Evolutionary conservation across 2,329 filamentous ascomycete species (phyloP).

Genomic region (Pseudophaeomoniella oleicola): DNA sequence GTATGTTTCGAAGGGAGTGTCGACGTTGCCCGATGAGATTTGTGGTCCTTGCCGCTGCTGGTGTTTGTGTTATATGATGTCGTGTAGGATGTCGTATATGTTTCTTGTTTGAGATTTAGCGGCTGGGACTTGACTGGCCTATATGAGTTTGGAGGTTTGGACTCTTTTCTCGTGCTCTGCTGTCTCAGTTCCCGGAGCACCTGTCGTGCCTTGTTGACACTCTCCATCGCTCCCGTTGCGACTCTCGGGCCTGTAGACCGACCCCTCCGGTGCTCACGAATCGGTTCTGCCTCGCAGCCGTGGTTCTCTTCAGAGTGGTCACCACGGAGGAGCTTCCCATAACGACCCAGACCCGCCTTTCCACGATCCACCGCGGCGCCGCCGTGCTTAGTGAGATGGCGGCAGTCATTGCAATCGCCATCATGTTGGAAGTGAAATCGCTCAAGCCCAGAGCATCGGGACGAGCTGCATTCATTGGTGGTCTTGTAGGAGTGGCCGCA

Average conservation of each 20-base stretch:
- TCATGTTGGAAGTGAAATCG: conserved; percentile 8
- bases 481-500: conserved; percentile 11
- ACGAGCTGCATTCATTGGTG: conserved; percentile 7
- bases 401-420: conserved; percentile 10
- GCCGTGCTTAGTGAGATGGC: conserved; percentile 5
- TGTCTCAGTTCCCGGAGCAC: not conserved
- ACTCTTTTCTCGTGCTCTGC: not conserved
- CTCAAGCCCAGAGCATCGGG: conserved; percentile 7
- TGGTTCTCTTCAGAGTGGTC: not conserved
- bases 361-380: conserved; percentile 3
- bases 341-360: not conserved
- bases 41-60: not conserved
- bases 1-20: not conserved
- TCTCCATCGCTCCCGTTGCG: not conserved
- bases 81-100: not conserved
- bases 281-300: not conserved
- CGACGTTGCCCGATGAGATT: not conserved
- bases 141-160: too few relatives aligned
- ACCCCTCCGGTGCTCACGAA: not conserved
- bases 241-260: not conserved
- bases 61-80: not conserved
- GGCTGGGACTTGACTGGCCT: not conserved
- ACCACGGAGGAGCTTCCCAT: not conserved
- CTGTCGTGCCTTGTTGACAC: too few relatives aligned
- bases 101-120: not conserved